Evolutionary conservation across 1,139 yeast genomes (phyloP), one percentile per base, ranked within the genome.

Genomic region (Geotrichum histeridarum): DNA sequence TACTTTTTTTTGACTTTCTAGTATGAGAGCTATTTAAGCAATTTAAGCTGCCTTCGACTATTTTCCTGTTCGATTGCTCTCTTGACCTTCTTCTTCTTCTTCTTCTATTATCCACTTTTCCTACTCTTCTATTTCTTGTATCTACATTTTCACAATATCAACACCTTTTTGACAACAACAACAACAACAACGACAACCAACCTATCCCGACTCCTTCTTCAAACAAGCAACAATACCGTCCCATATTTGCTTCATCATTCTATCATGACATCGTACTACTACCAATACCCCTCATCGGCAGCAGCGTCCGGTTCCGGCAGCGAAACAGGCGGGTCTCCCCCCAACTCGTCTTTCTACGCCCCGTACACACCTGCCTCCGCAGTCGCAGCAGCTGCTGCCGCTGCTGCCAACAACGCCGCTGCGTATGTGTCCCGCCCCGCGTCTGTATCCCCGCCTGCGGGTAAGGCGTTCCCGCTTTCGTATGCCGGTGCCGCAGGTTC

Each of bases 241-340:
- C 27, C 2, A 8, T 42, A n/a, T 27, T 31, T 30, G n/a, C 33
- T 14, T 15, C n/a, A n/a, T 17, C 11, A 17, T 18, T 6, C 39
- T 12, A 27, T 14, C 3, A 48, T 48, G 51, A 48, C 45, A 30
- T 48, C 15, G 17, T 48, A 48, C 41, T 48, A 48, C 38, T 32
- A 35, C 18, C 44, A 39, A 41, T 15, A 39, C 43, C 43, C 43
- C 30, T 18, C 51, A 32, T 48, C 44, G 22, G 37, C 12, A 11
- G 37, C 12, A 11, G 12, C 37, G 7, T n/a, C 37, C 37, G 12
- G 27, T 3, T 22, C 27, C 4, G 27, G 27, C 27, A 22, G 27
- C 27, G 27, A 22, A 3, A 22, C 27, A 22, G 27, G 27, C 27
- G 27, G 27, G 27, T 22, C 27, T 3, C 27, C 27, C 37, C 14